Conservation (phyloP, 495 filamentous ascomycete species). For the Hypoxylon trugodes region DNA sequence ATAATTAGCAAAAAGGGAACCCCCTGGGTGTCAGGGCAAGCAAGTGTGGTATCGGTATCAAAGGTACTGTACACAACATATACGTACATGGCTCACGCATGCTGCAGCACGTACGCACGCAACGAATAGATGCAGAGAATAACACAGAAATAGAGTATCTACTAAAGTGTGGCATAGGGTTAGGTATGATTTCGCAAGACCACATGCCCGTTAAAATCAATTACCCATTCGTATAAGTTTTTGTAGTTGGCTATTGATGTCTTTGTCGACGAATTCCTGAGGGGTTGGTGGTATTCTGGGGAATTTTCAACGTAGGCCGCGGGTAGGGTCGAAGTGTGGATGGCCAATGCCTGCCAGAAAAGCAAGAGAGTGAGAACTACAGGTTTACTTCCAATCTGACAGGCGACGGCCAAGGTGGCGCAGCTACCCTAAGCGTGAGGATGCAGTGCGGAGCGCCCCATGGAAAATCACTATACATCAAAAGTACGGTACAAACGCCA, state of each 20-base stretch:
- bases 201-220: background rate
- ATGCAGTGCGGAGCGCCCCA: background rate
- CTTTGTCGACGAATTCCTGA: background rate
- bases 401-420: conserved; percentile 29
- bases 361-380: conserved; percentile 17
- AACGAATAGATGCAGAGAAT: too few relatives aligned
- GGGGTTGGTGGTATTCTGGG: conserved; percentile 2
- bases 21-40: conserved; percentile 19
- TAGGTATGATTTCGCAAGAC: background rate
- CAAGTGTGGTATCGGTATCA: conserved; percentile 13
- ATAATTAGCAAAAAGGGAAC: conserved; percentile 40
- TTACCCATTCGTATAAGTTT: background rate
- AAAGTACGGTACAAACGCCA: too few relatives aligned
- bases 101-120: too few relatives aligned
- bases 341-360: conserved; percentile 7
- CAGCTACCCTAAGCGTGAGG: conserved; percentile 23
- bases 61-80: conserved; percentile 22
- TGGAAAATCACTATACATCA: conserved; percentile 14
- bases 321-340: conserved; percentile 9
- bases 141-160: background rate
- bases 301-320: background rate
- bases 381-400: conserved; percentile 20
- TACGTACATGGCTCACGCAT: conserved; percentile 13
- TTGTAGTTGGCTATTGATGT: background rate
- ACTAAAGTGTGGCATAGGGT: background rate